Conservation (phyloP, 2,329 filamentous ascomycete genomes). For the Cordyceps tenuipes region DNA sequence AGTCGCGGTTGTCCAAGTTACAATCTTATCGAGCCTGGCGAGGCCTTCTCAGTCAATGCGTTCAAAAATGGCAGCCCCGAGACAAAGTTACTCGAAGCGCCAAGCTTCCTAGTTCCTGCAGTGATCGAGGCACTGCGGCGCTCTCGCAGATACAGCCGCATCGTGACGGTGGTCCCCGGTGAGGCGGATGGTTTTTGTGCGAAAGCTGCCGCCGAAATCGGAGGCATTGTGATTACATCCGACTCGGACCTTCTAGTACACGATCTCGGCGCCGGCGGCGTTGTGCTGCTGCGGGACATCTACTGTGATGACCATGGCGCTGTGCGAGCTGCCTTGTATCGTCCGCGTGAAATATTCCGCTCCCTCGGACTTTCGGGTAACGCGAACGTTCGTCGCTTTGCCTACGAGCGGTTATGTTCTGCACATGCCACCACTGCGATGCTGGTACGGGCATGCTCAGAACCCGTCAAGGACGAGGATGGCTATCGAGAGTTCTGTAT, state of each 20-base stretch:
- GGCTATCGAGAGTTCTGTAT: constrained; percentile 24
- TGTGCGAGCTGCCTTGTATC: constrained; percentile 22
- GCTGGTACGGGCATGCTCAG: constrained; percentile 21
- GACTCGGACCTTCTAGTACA: constrained; percentile 82
- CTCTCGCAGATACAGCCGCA: constrained; percentile 31
- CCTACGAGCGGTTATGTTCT: constrained; percentile 26
- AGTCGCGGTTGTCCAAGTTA: constrained; percentile 19
- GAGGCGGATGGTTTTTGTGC: constrained; percentile 84
- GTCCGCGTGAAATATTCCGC: constrained; percentile 29
- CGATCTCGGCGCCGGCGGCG: constrained; percentile 55
- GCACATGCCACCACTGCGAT: constrained; percentile 23
- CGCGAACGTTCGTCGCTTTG: constrained; percentile 24
- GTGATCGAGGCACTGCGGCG: constrained; percentile 61
- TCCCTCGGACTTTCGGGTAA: constrained; percentile 32
- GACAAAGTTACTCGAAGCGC: constrained; percentile 33
- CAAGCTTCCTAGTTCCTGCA: constrained; percentile 69
- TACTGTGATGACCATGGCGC: constrained; percentile 25
- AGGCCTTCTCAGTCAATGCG: constrained; percentile 14
- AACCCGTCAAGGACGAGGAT: constrained; percentile 14
- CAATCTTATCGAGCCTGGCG: constrained; percentile 14
- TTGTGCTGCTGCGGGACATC: constrained; percentile 63
- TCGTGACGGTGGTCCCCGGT: constrained; percentile 59
- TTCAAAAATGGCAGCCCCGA: constrained; percentile 19
- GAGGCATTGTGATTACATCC: constrained; percentile 61
- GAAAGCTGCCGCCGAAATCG: constrained; percentile 43